Conservation (phyloP, 2,329 filamentous ascomycete genomes). For the Escovopsis weberi region DNA sequence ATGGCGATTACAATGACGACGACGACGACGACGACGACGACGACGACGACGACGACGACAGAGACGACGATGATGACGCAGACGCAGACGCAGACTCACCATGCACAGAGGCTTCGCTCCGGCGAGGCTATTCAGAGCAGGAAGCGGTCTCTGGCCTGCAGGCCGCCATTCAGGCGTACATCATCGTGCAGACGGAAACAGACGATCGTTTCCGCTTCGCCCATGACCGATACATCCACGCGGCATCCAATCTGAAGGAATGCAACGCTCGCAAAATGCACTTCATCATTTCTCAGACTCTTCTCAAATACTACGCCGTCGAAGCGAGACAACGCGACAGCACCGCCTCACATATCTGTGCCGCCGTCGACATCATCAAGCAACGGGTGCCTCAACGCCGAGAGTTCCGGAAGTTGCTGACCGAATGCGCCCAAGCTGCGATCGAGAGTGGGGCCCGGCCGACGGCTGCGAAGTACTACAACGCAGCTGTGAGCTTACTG, state of each 20-base stretch:
- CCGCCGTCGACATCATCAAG: conserved; percentile 62
- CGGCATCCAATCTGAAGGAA: conserved; percentile 54
- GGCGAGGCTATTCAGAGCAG: conserved; percentile 38
- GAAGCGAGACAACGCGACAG: conserved; percentile 54
- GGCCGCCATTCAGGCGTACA: conserved; percentile 61
- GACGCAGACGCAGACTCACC: background rate
- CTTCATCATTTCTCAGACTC: conserved; percentile 69
- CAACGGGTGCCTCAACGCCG: conserved; percentile 42
- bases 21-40: too few relatives aligned
- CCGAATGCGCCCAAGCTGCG: conserved; percentile 63
- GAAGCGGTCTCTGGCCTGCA: conserved; percentile 71
- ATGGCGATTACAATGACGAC: too few relatives aligned
- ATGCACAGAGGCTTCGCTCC: background rate
- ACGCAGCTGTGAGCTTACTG: conserved; percentile 60
- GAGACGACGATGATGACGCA: background rate
- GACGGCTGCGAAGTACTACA: conserved; percentile 72
- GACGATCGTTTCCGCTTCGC: conserved; percentile 82
- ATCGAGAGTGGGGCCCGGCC: conserved; percentile 70
- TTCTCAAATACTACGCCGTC: conserved; percentile 54
- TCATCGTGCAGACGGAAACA: conserved; percentile 66
- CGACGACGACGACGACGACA: background rate
- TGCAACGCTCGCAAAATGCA: conserved; percentile 69
- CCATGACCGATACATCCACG: conserved; percentile 75
- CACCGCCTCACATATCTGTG: conserved; percentile 68
- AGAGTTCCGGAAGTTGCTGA: conserved; percentile 61